Evolutionary conservation across 805 yeast species (phyloP), one percentile per base, ranked within the genome.

Genomic region (Debaryomyces maramus): DNA sequence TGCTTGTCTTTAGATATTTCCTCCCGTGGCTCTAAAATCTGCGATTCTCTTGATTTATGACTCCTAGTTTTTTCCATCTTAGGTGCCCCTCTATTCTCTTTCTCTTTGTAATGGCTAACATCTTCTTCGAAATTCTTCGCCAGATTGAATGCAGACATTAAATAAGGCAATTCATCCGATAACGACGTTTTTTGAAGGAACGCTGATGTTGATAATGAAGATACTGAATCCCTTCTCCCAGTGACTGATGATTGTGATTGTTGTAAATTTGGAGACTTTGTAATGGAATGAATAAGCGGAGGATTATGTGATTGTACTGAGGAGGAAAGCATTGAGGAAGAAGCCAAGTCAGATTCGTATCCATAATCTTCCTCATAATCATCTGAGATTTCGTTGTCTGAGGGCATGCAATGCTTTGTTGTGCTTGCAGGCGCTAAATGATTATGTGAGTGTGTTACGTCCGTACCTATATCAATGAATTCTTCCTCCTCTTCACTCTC

Each of bases 121-220:
- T 80, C 87, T 46, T 75, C 75, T 41, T 80, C 84, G 11, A 79
- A 61, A 26, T 70, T 75, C 46, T 72, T 78, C 3, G 83, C 85
- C 44, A 79, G 77, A 54, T 78, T 75, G 52, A 83, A 84, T 13
- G 88, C 89, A 16, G 77, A 68, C 73, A 83, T 67, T 51, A 84
- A 59, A 43, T 73, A 74, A 1, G 91, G 91, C 45, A 84, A 56
- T 53, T 83, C 86, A 36, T 80, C 84, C 1, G 81, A 53, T 11
- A 84, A 63, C 6, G 84, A 75, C 0, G 85, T 73, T 45, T 70
- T 71, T 28, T 71, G 76, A 43, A 72, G 61, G 43, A 63, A 52
- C 23, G 70, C 53, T 2, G 76, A 61, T 2, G 70, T 56, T 3
- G 63, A 49, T 13, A 57, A 35, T 2, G 67, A 58, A 3, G 63